These are phyloP conservation scores for Ophiostoma ips DNA, from an alignment of 2,329 filamentous ascomycete genomes.

Conservation along the genomic window DNA sequence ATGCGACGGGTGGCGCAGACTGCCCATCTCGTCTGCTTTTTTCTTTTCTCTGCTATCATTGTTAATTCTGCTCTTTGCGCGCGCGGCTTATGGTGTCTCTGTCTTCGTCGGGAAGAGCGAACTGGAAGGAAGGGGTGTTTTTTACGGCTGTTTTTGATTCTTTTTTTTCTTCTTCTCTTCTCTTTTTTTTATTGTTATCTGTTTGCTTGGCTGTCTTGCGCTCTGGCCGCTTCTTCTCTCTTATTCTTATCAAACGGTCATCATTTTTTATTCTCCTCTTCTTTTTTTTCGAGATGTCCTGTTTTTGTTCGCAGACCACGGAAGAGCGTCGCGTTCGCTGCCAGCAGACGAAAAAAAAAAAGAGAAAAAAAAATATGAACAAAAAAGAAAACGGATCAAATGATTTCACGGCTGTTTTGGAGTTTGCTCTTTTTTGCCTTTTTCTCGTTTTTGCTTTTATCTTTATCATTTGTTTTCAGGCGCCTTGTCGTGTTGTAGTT, in stretches of 20 bases:
- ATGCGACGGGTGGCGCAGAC: too few relatives aligned
- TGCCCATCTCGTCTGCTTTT: too few relatives aligned
- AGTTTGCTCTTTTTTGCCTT: too few relatives aligned
- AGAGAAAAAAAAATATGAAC: too few relatives aligned
- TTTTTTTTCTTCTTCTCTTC: background rate
- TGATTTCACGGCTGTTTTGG: too few relatives aligned
- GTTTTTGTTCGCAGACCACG: too few relatives aligned
- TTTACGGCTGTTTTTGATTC: background rate
- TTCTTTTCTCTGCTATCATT: background rate
- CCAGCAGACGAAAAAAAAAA: too few relatives aligned
- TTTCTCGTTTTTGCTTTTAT: too few relatives aligned
- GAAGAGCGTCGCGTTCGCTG: too few relatives aligned
- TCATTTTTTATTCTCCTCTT: background rate
- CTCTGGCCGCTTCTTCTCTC: background rate
- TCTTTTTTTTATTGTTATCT: background rate
- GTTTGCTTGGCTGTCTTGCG: background rate
- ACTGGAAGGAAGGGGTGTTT: background rate
- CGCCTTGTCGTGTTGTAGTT: too few relatives aligned
- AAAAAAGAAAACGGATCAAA: too few relatives aligned
- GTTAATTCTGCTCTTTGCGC: background rate
- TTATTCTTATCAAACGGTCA: background rate
- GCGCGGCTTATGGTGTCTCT: background rate
- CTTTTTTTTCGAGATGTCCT: background rate
- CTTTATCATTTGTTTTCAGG: too few relatives aligned
- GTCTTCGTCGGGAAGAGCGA: conserved; percentile 2